phyloP scores from a whole-genome alignment of 2,329 filamentous ascomycete genomes.

The Xylaria sp. region DNA sequence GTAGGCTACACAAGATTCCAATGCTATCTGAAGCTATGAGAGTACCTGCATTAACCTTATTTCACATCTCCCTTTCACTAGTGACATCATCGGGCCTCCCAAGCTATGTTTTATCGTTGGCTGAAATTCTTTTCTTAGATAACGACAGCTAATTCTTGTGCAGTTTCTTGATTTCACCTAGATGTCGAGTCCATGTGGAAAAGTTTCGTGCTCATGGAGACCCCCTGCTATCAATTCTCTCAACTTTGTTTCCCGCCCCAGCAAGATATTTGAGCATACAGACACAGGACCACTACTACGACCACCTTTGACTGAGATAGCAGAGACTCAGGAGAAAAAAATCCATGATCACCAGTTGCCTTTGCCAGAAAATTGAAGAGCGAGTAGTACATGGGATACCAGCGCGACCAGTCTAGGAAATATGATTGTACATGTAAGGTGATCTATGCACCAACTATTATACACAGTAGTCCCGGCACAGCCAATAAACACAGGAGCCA shows the following conservation, averaged over 20 bases:
- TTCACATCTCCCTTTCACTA: neutral
- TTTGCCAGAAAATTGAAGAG: too few species aligned
- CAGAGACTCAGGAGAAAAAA: neutral
- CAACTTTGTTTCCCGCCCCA: neutral
- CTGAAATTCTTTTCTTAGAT: neutral
- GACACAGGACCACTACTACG: neutral
- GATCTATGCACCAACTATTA: too few species aligned
- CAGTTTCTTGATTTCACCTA: neutral
- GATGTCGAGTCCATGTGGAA: neutral
- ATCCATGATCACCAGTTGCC: neutral
- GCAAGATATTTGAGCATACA: neutral
- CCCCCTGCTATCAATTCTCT: neutral
- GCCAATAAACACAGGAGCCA: too few species aligned
- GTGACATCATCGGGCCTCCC: neutral
- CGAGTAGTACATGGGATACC: too few species aligned
- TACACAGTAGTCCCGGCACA: too few species aligned
- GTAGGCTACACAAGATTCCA: too few species aligned
- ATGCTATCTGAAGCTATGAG: too few species aligned
- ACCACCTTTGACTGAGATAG: neutral
- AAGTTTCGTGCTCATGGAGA: neutral
- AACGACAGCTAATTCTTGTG: neutral
- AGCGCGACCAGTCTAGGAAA: too few species aligned
- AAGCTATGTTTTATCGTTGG: too few species aligned
- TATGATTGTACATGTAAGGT: too few species aligned
- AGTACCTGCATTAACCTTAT: neutral